Conservation (phyloP, 164 flowering plant species). For the Tetracentron sinense region DNA sequence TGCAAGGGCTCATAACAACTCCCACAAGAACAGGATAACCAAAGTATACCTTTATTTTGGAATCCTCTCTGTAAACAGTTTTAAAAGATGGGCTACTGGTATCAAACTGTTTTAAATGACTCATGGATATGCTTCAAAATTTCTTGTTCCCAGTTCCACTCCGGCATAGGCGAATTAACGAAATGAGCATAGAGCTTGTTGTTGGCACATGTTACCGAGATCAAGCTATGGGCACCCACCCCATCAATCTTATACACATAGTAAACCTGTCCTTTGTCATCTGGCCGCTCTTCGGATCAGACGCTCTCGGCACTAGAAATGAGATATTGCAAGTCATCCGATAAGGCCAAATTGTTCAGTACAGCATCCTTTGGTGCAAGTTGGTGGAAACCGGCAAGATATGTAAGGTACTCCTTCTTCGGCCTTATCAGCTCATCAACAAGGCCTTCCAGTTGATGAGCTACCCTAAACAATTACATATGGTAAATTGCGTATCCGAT, state of each 20-base stretch:
- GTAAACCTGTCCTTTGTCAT: slow-evolving; percentile 76
- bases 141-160: slow-evolving; percentile 73
- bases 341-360: slow-evolving; percentile 74
- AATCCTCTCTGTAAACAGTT: neutral
- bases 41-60: neutral
- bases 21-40: too few species aligned
- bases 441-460: too few species aligned
- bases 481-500: too few species aligned
- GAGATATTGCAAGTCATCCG: slow-evolving; percentile 80
- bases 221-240: slow-evolving; percentile 62
- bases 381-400: slow-evolving; percentile 62
- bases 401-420: slow-evolving; percentile 90
- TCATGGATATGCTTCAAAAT: slow-evolving; percentile 66
- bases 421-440: too few species aligned
- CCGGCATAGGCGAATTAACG: slow-evolving; percentile 81
- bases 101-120: slow-evolving; percentile 68
- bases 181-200: slow-evolving; percentile 94
- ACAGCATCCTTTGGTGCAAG: slow-evolving; percentile 69
- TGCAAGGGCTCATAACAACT: too few species aligned
- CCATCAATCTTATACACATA: slow-evolving; percentile 86
- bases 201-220: slow-evolving; percentile 78
- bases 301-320: slow-evolving; percentile 61
- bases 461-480: too few species aligned
- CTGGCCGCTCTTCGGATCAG: slow-evolving; percentile 62
- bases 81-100: slow-evolving; percentile 3